A percentile compares a stretch with the other conserved stretches of the same genome.
Evolutionary conservation across 371 early-diverging fungal genomes (phyloP).

Genomic region (Apophysomyces elegans): DNA sequence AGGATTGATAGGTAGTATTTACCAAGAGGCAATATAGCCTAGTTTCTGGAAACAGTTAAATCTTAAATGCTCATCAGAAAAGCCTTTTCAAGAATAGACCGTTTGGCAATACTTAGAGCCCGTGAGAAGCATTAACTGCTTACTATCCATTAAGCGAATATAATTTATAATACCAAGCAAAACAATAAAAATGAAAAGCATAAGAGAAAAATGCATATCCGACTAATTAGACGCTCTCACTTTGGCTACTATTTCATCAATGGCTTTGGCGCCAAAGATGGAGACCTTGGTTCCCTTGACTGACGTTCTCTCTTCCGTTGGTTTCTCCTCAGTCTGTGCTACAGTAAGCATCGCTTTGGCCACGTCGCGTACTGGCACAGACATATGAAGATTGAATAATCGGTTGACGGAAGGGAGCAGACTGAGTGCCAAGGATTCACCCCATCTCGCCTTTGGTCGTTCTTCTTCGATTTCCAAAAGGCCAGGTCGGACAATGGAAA

Average conservation of each 20-base stretch:
- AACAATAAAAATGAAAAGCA: too few relatives aligned
- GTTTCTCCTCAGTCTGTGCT: slow-evolving; percentile 1
- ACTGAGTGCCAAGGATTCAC: slow-evolving; percentile 21
- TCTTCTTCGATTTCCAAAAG: slow-evolving; percentile 55
- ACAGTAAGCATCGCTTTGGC: slow-evolving; percentile 43
- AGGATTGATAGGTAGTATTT: too few relatives aligned
- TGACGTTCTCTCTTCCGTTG: background rate
- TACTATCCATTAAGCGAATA: too few relatives aligned
- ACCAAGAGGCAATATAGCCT: too few relatives aligned
- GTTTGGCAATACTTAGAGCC: too few relatives aligned
- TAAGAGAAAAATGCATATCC: too few relatives aligned
- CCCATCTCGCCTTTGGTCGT: slow-evolving; percentile 23
- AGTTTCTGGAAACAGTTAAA: too few relatives aligned
- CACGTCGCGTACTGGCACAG: slow-evolving; percentile 31
- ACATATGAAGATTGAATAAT: slow-evolving; percentile 19
- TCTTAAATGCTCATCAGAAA: too few relatives aligned
- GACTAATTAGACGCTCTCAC: background rate
- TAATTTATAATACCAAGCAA: too few relatives aligned
- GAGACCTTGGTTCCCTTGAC: background rate
- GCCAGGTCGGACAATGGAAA: slow-evolving; percentile 70
- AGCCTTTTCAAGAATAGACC: too few relatives aligned
- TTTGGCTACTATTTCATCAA: background rate
- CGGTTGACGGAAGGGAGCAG: slow-evolving; percentile 22
- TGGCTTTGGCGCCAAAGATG: background rate
- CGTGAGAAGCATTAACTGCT: too few relatives aligned